Evolutionary conservation across 805 yeast genomes (phyloP).

Genomic region (Candida gorgasii): DNA sequence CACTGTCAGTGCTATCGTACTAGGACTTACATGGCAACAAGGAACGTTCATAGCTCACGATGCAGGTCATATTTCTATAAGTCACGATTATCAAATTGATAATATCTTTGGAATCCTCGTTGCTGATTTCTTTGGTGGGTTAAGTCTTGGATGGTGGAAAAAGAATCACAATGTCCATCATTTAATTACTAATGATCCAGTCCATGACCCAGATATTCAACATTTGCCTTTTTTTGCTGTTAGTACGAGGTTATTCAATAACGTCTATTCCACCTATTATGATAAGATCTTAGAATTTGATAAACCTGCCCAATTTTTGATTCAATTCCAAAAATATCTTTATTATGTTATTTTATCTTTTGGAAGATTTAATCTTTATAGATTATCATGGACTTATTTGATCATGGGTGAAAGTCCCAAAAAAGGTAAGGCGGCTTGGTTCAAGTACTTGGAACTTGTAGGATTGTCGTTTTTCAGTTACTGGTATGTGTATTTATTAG

Average conservation of each 20-base stretch:
- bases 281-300: constrained; percentile 70
- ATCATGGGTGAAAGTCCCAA: constrained; percentile 77
- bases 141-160: constrained; percentile 94
- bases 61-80: constrained; percentile 82
- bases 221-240: constrained; percentile 92
- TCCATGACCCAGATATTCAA: constrained; percentile 93
- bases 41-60: constrained; percentile 86
- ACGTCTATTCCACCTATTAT: constrained; percentile 79
- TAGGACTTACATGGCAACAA: constrained; percentile 89
- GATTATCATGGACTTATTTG: constrained; percentile 78
- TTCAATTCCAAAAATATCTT: constrained; percentile 66
- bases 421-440: constrained; percentile 83
- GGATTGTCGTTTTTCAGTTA: constrained; percentile 71
- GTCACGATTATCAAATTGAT: constrained; percentile 78
- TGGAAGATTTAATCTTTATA: constrained; percentile 83
- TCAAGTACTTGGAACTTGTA: constrained; percentile 71
- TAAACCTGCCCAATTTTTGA: constrained; percentile 52
- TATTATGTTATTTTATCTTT: constrained; percentile 80
- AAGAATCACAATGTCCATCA: constrained; percentile 93
- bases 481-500: constrained; percentile 77
- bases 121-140: constrained; percentile 84
- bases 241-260: constrained; percentile 64
- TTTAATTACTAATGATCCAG: constrained; percentile 86
- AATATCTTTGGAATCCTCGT: constrained; percentile 70
- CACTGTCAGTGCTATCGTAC: constrained; percentile 56